Percentiles rank a stretch among this genome's conserved stretches.
Evolutionary conservation across 495 filamentous ascomycete genomes (phyloP).

Genomic region (Trichoderma reesei): DNA sequence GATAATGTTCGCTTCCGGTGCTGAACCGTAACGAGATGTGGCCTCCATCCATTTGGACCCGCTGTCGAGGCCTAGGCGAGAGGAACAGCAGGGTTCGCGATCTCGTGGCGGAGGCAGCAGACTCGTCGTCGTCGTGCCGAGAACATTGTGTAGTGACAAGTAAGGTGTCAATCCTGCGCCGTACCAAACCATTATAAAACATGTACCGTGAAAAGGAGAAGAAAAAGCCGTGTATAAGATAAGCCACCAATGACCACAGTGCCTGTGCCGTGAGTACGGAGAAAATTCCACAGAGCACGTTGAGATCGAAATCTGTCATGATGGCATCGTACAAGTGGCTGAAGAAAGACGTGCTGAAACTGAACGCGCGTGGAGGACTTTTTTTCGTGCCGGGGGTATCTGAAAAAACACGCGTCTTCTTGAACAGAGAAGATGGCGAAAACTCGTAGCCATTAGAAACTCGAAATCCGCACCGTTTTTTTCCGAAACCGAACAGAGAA

Average conservation of each 20-base stretch:
- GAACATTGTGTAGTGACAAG: not conserved
- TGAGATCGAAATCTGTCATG: not conserved
- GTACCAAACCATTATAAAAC: conserved; percentile 5
- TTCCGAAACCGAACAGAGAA: conserved; percentile 8
- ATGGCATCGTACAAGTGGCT: not conserved
- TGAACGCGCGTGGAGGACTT: conserved; percentile 2
- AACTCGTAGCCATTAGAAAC: conserved; percentile 11
- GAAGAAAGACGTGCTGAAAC: conserved; percentile 7
- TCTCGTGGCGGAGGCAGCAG: not conserved
- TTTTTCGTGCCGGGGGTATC: conserved; percentile 9
- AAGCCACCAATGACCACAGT: not conserved
- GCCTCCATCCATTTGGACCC: not conserved
- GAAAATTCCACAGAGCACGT: not conserved
- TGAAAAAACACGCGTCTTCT: conserved; percentile 8
- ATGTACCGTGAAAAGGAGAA: not conserved
- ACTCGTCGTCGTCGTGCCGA: not conserved
- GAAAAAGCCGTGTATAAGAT: not conserved
- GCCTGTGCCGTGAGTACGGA: not conserved
- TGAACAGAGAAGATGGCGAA: conserved; percentile 10
- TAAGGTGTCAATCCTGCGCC: not conserved
- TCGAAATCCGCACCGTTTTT: conserved; percentile 8
- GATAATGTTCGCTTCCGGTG: conserved; percentile 2
- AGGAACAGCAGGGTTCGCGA: too few species aligned
- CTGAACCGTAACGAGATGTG: not conserved
- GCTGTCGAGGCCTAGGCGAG: not conserved